Evolutionary conservation across 306 rosid species (phyloP), one percentile per base, ranked within the genome.

Genomic region (Potentilla sterilis): DNA sequence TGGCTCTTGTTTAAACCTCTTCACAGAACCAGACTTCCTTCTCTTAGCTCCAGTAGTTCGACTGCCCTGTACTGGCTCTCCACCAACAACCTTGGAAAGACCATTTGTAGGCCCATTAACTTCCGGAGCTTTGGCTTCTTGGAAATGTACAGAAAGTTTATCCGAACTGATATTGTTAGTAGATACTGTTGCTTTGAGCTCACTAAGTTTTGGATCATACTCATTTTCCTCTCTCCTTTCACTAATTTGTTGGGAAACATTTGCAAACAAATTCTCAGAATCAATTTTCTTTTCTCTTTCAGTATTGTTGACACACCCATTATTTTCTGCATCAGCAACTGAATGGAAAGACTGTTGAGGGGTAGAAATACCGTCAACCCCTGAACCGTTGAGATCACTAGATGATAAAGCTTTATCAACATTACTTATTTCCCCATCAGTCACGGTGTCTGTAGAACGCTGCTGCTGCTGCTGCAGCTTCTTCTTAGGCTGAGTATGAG

Each of bases 11-110:
- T 81, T 86, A 82, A 94, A 89, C 89, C 97, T 87, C 89, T 91
- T 94, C 46, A 91, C 98, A 49, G 94, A 87, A 75, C 89, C 89
- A 34, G 96, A 86, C 81, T 94, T 94, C 85, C 97, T 88, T 81
- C 91, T 86, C 86, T 86, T 94, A 42, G 98, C 92, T 74, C 98
- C 98, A 54, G 77, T 88, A 70, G 83, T 82, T 48, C 90, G 89
- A 49, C 81, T 78, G 68, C 64, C 82, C 54, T 83, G 81, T 79
- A 71, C 81, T 12, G 81, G 71, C 41, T 86, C 96, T 7, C 8
- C 37, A 28, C 62, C 57, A 70, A 81, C 80, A 59, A 70, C 77
- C 75, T 74, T 88, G 62, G 89, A 41, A 34, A 71, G 83, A 70
- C 82, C 84, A 49, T 72, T 76, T 58, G 66, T n/a, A 10, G 78